Base-by-base conservation (phyloP, 768 basidiomycete genomes). In the Termitomyces sp. region DNA sequence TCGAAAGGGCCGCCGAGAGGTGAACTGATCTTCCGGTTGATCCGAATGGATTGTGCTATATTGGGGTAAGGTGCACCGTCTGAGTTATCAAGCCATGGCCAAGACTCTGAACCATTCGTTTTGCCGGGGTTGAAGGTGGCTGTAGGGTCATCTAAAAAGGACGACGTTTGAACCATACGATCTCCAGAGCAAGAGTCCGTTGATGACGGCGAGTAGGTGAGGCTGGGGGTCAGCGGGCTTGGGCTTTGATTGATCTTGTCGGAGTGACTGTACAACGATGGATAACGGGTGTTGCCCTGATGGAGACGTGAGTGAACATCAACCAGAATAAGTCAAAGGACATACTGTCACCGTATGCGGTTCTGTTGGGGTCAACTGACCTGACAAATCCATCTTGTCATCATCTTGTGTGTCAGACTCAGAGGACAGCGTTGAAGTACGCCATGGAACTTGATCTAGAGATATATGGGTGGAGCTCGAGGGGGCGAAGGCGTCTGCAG, bases 201-300 rank as follows among this genome's bases (percentile, higher is more conserved):
- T 4, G 84, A 79, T 1, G 82, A 78, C 0, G 85, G 85, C 0
- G 85, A 86, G 49, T 82, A 81, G 11, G 75, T 79, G 38, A 87
- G 79, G 19, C 75, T 72, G 0, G 85, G 85, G 0, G 82, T 84
- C n/a, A 78, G 70, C 10, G 84, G 82, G 60, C 77, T 78, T 10
- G 71, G 78, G 59, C 66, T 74, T 25, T 65, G 64, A 45, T 65
- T 67, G 42, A 63, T 57, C 31, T 54, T 61, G 23, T 62, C 64
- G 40, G 45, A 11, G 32, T 44, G 43, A 16, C n/a, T 35, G 27
- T 16, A 55, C 34, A 11, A 35, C 10, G 34, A 37, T 35, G 17
- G 17, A 34, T 11, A 41, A 32, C 7, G 10, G 29, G 55, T 59
- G 5, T 56, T 35, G 9, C 45, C 34, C 56, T 64, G 9, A 47